A percentile compares a stretch with the other conserved stretches of the same genome.
Evolutionary conservation across 2,329 filamentous ascomycete species (phyloP).

Genomic region (Chrysoporthe cubensis): DNA sequence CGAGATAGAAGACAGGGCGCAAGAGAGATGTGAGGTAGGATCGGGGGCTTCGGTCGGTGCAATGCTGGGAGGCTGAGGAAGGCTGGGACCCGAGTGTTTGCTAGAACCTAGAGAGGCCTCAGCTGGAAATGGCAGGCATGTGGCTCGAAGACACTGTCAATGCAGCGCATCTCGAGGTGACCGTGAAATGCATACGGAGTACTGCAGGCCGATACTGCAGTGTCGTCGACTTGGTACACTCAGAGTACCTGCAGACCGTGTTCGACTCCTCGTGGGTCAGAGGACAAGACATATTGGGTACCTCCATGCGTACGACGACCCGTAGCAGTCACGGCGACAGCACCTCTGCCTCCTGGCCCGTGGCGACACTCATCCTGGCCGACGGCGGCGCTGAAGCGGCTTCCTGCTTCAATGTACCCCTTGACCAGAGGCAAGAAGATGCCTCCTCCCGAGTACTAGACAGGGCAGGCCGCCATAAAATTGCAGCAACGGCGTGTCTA

Average conservation of each 20-base stretch:
- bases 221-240: slow-evolving; percentile 22
- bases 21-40: slow-evolving; percentile 1
- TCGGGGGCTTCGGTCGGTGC: background rate
- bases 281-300: slow-evolving; percentile 13
- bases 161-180: slow-evolving; percentile 19
- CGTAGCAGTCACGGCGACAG: slow-evolving; percentile 10
- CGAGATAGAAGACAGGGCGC: slow-evolving; percentile 16
- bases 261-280: slow-evolving; percentile 12
- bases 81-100: slow-evolving; percentile 3
- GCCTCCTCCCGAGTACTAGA: slow-evolving; percentile 18
- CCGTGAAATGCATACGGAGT: slow-evolving; percentile 14
- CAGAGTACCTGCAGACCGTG: slow-evolving; percentile 20
- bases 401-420: slow-evolving; percentile 1
- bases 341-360: slow-evolving; percentile 8
- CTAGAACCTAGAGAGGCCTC: slow-evolving; percentile 3
- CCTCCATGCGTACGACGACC: slow-evolving; percentile 18
- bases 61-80: background rate
- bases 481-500: slow-evolving; percentile 1
- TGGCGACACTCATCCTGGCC: background rate
- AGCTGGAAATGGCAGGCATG: slow-evolving; percentile 7
- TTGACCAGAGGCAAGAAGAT: background rate
- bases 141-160: slow-evolving; percentile 18
- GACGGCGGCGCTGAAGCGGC: slow-evolving; percentile 9
- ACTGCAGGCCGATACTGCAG: slow-evolving; percentile 22
- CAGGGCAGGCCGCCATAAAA: background rate